These are phyloP conservation scores for Paragyromitra xinjiangensis DNA, from an alignment of 495 filamentous ascomycete species.

Conservation along the genomic window DNA sequence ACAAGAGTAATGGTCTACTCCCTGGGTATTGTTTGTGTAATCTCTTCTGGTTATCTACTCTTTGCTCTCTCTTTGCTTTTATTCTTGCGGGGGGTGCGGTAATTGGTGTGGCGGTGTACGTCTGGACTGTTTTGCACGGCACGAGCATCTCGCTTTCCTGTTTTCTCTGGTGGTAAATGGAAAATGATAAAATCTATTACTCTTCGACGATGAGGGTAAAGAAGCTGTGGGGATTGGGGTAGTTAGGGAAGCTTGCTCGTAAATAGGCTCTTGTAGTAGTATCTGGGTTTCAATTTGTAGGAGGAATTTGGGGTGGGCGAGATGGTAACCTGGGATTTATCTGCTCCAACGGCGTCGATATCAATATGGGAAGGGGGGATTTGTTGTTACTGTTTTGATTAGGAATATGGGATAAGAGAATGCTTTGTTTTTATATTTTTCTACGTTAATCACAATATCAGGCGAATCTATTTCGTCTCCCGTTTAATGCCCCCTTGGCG, in stretches of 20 bases:
- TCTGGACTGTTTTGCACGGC: conserved; percentile 16
- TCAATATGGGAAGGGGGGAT: conserved; percentile 7
- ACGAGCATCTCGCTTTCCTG: conserved; percentile 30
- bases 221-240: not conserved
- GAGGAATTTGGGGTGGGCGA: conserved; percentile 12
- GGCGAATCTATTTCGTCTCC: not conserved
- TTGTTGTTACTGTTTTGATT: conserved; percentile 14
- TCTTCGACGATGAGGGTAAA: conserved; percentile 33
- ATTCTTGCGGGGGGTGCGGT: conserved; percentile 38
- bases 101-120: conserved; percentile 41
- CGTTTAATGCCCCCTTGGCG: not conserved
- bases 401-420: conserved; percentile 28
- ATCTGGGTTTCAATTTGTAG: conserved; percentile 43
- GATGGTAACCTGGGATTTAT: conserved; percentile 30
- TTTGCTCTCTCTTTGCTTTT: conserved; percentile 30
- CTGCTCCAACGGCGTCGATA: conserved; percentile 24
- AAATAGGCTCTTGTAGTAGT: conserved; percentile 43
- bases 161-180: conserved; percentile 23
- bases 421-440: conserved; percentile 19
- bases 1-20: conserved; percentile 73
- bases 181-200: conserved; percentile 29
- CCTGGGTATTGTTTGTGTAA: conserved; percentile 12
- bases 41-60: conserved; percentile 31
- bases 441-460: not conserved
- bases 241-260: conserved; percentile 24